phyloP scores from a whole-genome alignment of 2,329 filamentous ascomycete species.

The Chaetomium sp. region DNA sequence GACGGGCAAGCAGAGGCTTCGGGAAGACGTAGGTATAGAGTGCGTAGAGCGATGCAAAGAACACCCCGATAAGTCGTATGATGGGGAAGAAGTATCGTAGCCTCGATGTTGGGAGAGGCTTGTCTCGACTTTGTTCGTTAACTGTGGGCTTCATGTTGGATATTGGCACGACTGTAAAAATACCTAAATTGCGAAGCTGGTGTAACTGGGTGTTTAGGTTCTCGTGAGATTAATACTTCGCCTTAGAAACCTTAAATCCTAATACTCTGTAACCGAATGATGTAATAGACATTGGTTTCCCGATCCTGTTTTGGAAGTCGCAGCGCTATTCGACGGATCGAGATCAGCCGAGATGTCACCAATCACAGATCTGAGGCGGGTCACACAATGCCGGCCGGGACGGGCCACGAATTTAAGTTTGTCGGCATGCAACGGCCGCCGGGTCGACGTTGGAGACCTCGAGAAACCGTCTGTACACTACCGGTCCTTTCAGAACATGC shows the following conservation, averaged over 20 bases:
- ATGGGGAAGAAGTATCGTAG: not conserved
- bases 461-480: too few relatives aligned
- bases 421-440: too few relatives aligned
- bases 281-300: not conserved
- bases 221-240: too few relatives aligned
- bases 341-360: too few relatives aligned
- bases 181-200: not conserved
- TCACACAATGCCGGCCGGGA: too few relatives aligned
- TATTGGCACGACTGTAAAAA: not conserved
- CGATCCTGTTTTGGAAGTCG: not conserved
- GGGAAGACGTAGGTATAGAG: constrained; percentile 35
- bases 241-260: too few relatives aligned
- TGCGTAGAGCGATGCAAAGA: constrained; percentile 29
- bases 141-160: constrained; percentile 5
- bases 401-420: too few relatives aligned
- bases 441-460: too few relatives aligned
- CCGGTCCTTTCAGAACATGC: too few relatives aligned
- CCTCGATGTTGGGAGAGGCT: not conserved
- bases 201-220: too few relatives aligned
- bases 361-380: too few relatives aligned
- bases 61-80: constrained; percentile 30
- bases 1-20: constrained; percentile 38
- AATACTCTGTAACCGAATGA: not conserved
- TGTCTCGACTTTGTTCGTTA: not conserved
- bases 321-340: not conserved